A percentile compares a stretch with the other conserved stretches of the same genome.
These are phyloP conservation scores for Saccharum officinarum DNA, from an alignment of 176 grass and related monocot genomes.

Conservation along the genomic window DNA sequence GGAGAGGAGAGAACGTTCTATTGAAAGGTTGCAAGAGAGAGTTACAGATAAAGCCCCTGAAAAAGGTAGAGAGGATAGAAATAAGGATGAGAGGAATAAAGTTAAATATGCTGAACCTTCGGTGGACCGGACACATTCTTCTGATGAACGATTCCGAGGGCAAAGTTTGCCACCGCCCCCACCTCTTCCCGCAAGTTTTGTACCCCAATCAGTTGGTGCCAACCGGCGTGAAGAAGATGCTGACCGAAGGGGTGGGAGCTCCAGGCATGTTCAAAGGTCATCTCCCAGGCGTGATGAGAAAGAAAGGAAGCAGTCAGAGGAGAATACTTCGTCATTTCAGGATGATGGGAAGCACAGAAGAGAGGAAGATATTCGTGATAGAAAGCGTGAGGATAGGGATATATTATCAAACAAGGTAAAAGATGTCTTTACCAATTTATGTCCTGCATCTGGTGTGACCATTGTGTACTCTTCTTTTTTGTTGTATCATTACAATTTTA, in stretches of 20 bases:
- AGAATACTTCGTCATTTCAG: slow-evolving; percentile 47
- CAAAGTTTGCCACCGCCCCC: slow-evolving; percentile 94
- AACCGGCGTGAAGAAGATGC: slow-evolving; percentile 68
- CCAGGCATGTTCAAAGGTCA: slow-evolving; percentile 59
- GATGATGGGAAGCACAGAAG: slow-evolving; percentile 88
- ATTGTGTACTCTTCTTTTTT: slow-evolving; percentile 2
- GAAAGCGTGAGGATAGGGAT: slow-evolving; percentile 90
- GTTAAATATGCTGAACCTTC: slow-evolving; percentile 57
- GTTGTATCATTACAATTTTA: slow-evolving; percentile 15
- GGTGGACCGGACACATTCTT: slow-evolving; percentile 52
- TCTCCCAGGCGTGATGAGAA: slow-evolving; percentile 88
- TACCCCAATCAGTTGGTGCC: slow-evolving; percentile 78
- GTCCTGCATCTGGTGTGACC: neutral
- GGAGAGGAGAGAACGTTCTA: slow-evolving; percentile 78
- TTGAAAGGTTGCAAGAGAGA: slow-evolving; percentile 79
- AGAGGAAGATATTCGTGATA: slow-evolving; percentile 85
- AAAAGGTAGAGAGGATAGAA: slow-evolving; percentile 85
- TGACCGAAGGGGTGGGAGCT: slow-evolving; percentile 53
- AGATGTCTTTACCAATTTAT: neutral
- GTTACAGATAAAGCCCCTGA: slow-evolving; percentile 62
- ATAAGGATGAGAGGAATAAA: slow-evolving; percentile 82
- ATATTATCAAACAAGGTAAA: slow-evolving; percentile 77
- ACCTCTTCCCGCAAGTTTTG: slow-evolving; percentile 93
- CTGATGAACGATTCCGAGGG: slow-evolving; percentile 71
- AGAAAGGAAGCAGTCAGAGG: slow-evolving; percentile 74